Percentiles rank a stretch among this genome's conserved stretches.
These are phyloP conservation scores for Hymenoscyphus salicellus DNA, from an alignment of 2,329 filamentous ascomycete species.

Conservation along the genomic window DNA sequence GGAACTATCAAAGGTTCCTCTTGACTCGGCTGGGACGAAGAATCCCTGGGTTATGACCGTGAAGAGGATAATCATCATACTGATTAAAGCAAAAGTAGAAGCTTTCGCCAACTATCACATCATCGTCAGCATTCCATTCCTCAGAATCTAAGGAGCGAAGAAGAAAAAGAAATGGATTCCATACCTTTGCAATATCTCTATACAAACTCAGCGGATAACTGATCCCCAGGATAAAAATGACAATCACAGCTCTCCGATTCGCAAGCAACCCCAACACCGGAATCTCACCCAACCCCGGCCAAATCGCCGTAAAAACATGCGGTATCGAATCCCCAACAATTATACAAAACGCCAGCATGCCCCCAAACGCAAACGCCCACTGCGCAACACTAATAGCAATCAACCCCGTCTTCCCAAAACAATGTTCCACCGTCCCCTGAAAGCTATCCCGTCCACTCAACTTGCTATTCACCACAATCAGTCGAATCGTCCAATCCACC, in stretches of 20 bases:
- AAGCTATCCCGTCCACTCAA: constrained; percentile 91
- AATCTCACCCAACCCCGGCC: constrained; percentile 68
- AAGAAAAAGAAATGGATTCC: constrained; percentile 22
- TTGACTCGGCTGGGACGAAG: constrained; percentile 66
- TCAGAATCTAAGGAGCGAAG: neutral
- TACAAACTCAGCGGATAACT: constrained; percentile 92
- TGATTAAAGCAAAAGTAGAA: constrained; percentile 85
- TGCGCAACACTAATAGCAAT: constrained; percentile 88
- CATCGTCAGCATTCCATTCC: constrained; percentile 13
- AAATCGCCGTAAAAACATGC: constrained; percentile 78
- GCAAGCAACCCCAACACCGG: constrained; percentile 80
- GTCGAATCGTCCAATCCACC: constrained; percentile 94
- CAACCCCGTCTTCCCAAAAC: constrained; percentile 83
- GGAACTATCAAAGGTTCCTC: constrained; percentile 67
- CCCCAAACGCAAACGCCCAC: constrained; percentile 97
- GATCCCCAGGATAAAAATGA: constrained; percentile 79
- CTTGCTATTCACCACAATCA: constrained; percentile 98
- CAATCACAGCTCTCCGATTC: constrained; percentile 78
- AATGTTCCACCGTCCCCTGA: constrained; percentile 92
- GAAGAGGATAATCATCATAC: constrained; percentile 86
- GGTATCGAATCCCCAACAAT: constrained; percentile 97
- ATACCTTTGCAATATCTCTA: constrained; percentile 91
- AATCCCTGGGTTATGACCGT: constrained; percentile 84
- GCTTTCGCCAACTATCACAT: constrained; percentile 79
- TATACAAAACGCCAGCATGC: constrained; percentile 97